Evolutionary conservation across 371 early-diverging fungal genomes (phyloP), one percentile per base, ranked within the genome.

Genomic region (Mucor velutinosus): DNA sequence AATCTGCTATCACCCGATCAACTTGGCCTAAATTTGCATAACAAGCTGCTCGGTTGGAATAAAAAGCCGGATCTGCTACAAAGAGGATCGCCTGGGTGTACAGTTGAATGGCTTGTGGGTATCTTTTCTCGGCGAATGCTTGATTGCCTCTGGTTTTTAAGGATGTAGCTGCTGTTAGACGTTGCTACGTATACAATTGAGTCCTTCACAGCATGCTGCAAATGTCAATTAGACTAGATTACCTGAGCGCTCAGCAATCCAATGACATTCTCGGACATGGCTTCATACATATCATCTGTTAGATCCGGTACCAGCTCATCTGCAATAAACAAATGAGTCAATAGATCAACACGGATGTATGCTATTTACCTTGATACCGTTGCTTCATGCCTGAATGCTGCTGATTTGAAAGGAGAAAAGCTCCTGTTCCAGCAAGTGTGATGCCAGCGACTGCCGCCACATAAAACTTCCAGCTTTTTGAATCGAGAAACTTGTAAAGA

Each of bases 21-120:
- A 88, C 81, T 65, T 91, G 72, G 37, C 86, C 88, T 61, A 99
- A 79, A 85, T 99, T 99, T 58, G 89, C 89, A 84, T 95, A 97
- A 78, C 95, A 94, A 25, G 96, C 97, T 12, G 99, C 95, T 71
- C 99, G 93, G 89, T 99, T 99, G 19, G 95, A 93, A 78, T 92
- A 98, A 69, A 88, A 97, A 39, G 97, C 90, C 14, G 93, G 87
- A 72, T 94, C 87, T 19, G 80, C 76, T 63, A 82, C 85, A 72
- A 90, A 87, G 15, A 84, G 87, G 73, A 97, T 91, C 2, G 98
- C 98, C 69, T 92, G 87, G 5, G 95, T 87, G 79, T 97, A 97
- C 47, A 89, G 78, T 57, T 87, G 86, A 60, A 94, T 89, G n/a
- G 98, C 98, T 62, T 92, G 91, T 19, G 82, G 75, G 78, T 90